Evolutionary conservation across 140 eudicot species (phyloP), one percentile per base, ranked within the genome.

Genomic region (Flaveria floridana): DNA sequence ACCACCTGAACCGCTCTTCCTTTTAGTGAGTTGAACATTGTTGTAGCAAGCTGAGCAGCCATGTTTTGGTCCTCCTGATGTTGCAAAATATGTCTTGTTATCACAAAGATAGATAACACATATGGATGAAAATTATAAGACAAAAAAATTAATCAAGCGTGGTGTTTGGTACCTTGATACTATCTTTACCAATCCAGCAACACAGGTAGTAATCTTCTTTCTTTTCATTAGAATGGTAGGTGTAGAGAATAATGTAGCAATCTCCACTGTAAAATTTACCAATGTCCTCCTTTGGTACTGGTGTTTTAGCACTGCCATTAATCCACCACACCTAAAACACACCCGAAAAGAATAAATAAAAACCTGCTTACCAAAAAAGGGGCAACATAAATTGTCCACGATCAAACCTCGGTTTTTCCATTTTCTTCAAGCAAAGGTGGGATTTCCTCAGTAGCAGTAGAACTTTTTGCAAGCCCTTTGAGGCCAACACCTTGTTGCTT

Each of bases 201-300:
- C 97, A 89, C 59, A 95, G 81, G 79, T 89, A 95, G 76, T 85
- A 87, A 78, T 95, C 97, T 68, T 91, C 99, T 81, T 91, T 95
- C 85, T 85, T 91, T 64, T 95, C 99, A 74, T 79, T 84, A 72
- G 96, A 87, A 79, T 91, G 97, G 81, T 87, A 91, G 46, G 92
- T 87, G 86, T 95, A 91, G 71, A 95, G 97, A 70, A 91, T 86
- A 72, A 89, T 89, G 84, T 95, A 95, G 87, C 97, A 91, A 86
- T 95, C 99, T 83, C 99, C 99, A 58, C 99, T 86, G 69, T 82
- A 95, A 82, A 95, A 95, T 84, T 89, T 89, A 76, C 99, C 97
- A 61, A 95, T 78, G 74, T 91, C 96, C 76, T 89, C 96, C 73
- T 75, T 85, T n/a, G 97, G 79, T 69, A 95, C 86, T 3, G 92